These are phyloP conservation scores for Mycena latifolia DNA, from an alignment of 768 basidiomycete genomes.

Conservation along the genomic window DNA sequence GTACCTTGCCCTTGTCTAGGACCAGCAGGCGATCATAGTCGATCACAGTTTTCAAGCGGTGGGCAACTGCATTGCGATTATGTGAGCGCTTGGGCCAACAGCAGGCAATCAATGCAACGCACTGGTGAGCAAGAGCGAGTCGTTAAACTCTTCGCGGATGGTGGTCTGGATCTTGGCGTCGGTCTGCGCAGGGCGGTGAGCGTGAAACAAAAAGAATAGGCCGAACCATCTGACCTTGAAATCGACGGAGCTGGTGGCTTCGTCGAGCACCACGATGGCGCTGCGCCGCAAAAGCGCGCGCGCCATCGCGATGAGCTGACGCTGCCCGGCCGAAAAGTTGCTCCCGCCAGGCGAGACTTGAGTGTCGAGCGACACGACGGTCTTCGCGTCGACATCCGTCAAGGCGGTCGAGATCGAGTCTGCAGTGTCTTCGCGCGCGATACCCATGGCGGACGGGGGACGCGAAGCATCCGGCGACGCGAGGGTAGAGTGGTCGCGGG, in stretches of 20 bases:
- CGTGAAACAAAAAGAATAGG: conserved; percentile 49
- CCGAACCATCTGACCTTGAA: conserved; percentile 19
- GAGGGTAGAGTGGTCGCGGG: conserved; percentile 59
- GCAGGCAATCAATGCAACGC: background rate
- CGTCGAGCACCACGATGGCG: conserved; percentile 84
- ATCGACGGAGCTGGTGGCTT: conserved; percentile 68
- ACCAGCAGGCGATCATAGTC: conserved; percentile 71
- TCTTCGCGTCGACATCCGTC: conserved; percentile 71
- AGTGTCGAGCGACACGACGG: conserved; percentile 75
- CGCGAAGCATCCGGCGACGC: conserved; percentile 61
- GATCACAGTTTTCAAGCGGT: conserved; percentile 50
- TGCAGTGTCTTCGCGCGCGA: conserved; percentile 52
- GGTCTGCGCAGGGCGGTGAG: conserved; percentile 71
- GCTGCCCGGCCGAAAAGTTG: conserved; percentile 94
- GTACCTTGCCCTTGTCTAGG: conserved; percentile 59
- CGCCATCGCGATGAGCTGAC: conserved; percentile 92
- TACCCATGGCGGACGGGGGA: conserved; percentile 53
- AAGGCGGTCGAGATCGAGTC: conserved; percentile 56
- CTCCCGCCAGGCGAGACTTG: conserved; percentile 88
- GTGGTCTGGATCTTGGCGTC: conserved; percentile 92
- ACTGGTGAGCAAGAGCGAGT: conserved; percentile 75
- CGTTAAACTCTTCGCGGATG: conserved; percentile 87
- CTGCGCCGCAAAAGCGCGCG: conserved; percentile 81
- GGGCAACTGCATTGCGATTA: conserved; percentile 22
- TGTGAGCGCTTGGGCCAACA: background rate